phyloP scores from a whole-genome alignment of 208 protist species.

The Porcisia deanei region DNA sequence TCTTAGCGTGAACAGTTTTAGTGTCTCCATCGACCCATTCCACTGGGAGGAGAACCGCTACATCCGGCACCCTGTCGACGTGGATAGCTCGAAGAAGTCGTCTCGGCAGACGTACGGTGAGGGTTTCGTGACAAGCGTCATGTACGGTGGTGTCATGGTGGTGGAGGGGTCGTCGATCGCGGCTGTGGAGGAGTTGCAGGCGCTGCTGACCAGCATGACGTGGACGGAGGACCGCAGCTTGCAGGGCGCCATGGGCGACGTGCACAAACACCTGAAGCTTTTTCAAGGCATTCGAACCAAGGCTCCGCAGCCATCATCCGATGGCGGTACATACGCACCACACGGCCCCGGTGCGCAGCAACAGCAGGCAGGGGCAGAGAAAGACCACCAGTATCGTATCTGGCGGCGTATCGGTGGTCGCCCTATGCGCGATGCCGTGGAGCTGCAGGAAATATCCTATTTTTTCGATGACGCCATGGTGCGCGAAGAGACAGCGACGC shows the following conservation, averaged over 20 bases:
- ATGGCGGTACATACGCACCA: neutral
- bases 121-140: slow-evolving; percentile 82
- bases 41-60: slow-evolving; percentile 55
- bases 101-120: slow-evolving; percentile 58
- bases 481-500: slow-evolving; percentile 25
- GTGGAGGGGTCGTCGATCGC: slow-evolving; percentile 56
- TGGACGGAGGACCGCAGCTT: slow-evolving; percentile 45
- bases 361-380: neutral
- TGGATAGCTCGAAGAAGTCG: slow-evolving; percentile 37
- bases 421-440: slow-evolving; percentile 61
- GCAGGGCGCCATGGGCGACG: slow-evolving; percentile 37
- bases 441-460: slow-evolving; percentile 54
- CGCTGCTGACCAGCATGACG: slow-evolving; percentile 37
- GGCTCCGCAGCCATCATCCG: neutral
- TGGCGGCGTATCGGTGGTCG: slow-evolving; percentile 58
- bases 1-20: slow-evolving; percentile 71
- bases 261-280: slow-evolving; percentile 37
- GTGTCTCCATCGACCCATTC: slow-evolving; percentile 73
- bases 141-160: slow-evolving; percentile 81
- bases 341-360: neutral
- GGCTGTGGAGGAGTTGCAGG: slow-evolving; percentile 45
- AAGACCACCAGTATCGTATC: slow-evolving; percentile 42
- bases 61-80: slow-evolving; percentile 51
- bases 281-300: slow-evolving; percentile 13
- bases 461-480: slow-evolving; percentile 34